These are phyloP conservation scores for Microdochium nivale DNA, from an alignment of 2,329 filamentous ascomycete species.

Conservation along the genomic window DNA sequence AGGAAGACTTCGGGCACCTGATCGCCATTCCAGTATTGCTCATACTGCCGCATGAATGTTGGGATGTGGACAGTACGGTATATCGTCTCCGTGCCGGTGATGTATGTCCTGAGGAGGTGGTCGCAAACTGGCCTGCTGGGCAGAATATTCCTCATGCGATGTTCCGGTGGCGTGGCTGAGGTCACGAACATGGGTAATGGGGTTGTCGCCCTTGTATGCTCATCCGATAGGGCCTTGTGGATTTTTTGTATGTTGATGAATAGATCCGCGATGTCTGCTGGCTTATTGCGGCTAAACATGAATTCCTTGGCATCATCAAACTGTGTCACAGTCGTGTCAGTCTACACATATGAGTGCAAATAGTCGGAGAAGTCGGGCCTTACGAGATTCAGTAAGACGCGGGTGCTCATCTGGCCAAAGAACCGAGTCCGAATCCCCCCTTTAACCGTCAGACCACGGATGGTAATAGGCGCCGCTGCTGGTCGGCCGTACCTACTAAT, in stretches of 20 bases:
- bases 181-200: slow-evolving; percentile 49
- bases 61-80: slow-evolving; percentile 46
- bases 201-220: slow-evolving; percentile 34
- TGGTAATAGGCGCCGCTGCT: slow-evolving; percentile 32
- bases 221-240: slow-evolving; percentile 37
- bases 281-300: slow-evolving; percentile 31
- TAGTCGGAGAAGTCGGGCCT: not conserved
- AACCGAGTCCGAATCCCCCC: slow-evolving; percentile 38
- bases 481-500: slow-evolving; percentile 13
- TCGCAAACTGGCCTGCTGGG: slow-evolving; percentile 43
- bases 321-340: slow-evolving; percentile 19
- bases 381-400: slow-evolving; percentile 45
- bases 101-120: slow-evolving; percentile 37
- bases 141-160: slow-evolving; percentile 48
- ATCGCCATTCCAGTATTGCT: slow-evolving; percentile 41
- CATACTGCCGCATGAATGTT: slow-evolving; percentile 41
- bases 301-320: slow-evolving; percentile 46
- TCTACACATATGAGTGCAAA: not conserved
- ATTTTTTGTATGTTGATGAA: slow-evolving; percentile 37
- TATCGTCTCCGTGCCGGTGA: slow-evolving; percentile 41
- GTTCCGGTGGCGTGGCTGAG: slow-evolving; percentile 48
- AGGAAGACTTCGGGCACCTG: slow-evolving; percentile 40
- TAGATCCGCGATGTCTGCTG: slow-evolving; percentile 30
- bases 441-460: slow-evolving; percentile 42
- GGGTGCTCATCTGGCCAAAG: slow-evolving; percentile 44